Evolutionary conservation across 2,329 filamentous ascomycete genomes (phyloP), one percentile per base, ranked within the genome.

Genomic region (Fusarium vanettenii): DNA sequence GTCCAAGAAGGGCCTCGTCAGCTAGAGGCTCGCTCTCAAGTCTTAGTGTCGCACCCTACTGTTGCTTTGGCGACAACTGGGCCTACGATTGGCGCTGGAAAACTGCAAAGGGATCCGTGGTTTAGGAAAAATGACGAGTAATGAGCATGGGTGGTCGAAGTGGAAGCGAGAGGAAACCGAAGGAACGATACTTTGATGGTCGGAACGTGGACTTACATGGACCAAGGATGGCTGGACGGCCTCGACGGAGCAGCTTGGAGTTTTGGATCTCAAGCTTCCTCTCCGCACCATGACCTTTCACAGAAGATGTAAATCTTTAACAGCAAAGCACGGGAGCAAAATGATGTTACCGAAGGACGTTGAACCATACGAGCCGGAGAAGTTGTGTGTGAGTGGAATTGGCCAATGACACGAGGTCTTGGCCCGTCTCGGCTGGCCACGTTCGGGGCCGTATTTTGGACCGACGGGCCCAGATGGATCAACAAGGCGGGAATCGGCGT

Each of bases 1-100:
- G 84, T 81, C 80, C 67, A 85, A 85, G 83, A 85, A 85, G 79
- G 83, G 83, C 27, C 81, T 85, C 62, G 82, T 85, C 64, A 79
- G 69, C 76, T 83, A 81, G 75, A 73, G 57, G 37, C 33, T 70
- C 57, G 56, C 55, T 57, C 50, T 39, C 27, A 55, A 65, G 60
- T 70, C 70, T 60, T 71, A 70, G 73, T 76, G 73, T 72, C 66
- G 61, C 62, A 63, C 66, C 60, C 65, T 65, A 71, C 61, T 72
- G 73, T 74, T 74, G 60, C 73, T 70, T 59, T 60, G 60, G 64
- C 64, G 31, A 72, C 66, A 60, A 67, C 52, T 50, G 60, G 74
- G 68, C 71, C 61, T 76, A 71, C 71, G 67, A 68, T 77, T 71
- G 76, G 67, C 60, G 62, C 69, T 67, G 71, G 52, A 62, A 67